Evolutionary conservation across 305 asterid species (phyloP), one percentile per base, ranked within the genome.

Genomic region (Stenogyne calaminthoides): DNA sequence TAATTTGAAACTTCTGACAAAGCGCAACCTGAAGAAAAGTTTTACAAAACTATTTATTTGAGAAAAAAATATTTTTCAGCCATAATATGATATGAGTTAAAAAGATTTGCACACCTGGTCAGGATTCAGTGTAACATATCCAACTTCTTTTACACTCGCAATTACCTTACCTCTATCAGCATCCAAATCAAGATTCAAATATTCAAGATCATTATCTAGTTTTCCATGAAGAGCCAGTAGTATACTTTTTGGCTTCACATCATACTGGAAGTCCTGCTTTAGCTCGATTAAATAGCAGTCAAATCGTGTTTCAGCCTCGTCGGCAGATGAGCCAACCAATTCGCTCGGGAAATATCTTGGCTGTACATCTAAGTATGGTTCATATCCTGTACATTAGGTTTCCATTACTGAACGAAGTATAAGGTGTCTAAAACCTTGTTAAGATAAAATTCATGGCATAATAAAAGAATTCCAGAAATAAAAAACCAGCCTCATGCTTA

Each of bases 1-100:
- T 72, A 7, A 73, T 73, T 78, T 94, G 97, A 71, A 91, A 92
- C 54, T 70, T 73, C 80, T 54, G 89, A 79, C 91, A 86, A n/a
- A 74, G 20, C 20, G 25, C 76, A 76, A 89, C 86, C 93, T 93
- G 89, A 71, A 78, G 54, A 34, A 68, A 67, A 65, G 34, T 57
- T 51, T 66, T 70, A 2, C 19, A 25, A 90, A 71, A 71, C 90
- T 91, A 49, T 80, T 63, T 71, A 80, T 76, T 61, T 34, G 58
- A 5, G 64, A n/a, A 15, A 91, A 82, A 64, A 91, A 68, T 44
- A 84, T 77, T 5, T 71, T 71, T 78, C 92, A 96, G 72, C 87
- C 88, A 51, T 69, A 72, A 47, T 12, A 34, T 46, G 25, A 55
- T 36, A 56, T 62, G 36, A 62, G 32, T 32, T 20, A 5, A 44